phyloP scores from a whole-genome alignment of 768 basidiomycete species.

The Mycena filopes region DNA sequence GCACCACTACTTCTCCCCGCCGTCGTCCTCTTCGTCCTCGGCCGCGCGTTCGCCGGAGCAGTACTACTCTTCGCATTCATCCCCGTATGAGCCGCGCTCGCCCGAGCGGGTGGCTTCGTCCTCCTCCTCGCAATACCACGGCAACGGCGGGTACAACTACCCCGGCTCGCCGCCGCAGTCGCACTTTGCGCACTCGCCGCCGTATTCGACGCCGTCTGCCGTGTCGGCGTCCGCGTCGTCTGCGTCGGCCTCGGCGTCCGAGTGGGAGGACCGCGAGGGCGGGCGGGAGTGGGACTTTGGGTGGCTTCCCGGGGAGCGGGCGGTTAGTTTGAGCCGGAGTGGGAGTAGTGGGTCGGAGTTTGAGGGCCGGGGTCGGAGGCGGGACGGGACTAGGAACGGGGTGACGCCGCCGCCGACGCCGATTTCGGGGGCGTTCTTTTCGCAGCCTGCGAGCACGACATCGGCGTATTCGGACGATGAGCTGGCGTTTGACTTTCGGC shows the following conservation, averaged over 20 bases:
- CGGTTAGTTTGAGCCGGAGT: neutral
- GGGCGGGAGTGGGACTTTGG: slow-evolving; percentile 25
- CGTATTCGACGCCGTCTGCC: slow-evolving; percentile 18
- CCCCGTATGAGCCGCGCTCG: too few species aligned
- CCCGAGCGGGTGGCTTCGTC: too few species aligned
- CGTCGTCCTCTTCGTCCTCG: neutral
- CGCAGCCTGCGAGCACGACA: neutral
- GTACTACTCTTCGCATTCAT: too few species aligned
- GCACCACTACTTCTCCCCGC: neutral
- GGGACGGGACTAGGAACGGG: neutral
- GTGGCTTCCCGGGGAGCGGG: slow-evolving; percentile 23
- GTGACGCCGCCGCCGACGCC: slow-evolving; percentile 1
- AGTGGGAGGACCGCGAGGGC: too few species aligned
- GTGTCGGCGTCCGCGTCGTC: slow-evolving; percentile 5
- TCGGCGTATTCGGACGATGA: slow-evolving; percentile 33
- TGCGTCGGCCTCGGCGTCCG: neutral
- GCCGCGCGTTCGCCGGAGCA: too few species aligned
- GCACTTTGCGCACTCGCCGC: slow-evolving; percentile 14
- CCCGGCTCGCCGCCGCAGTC: neutral
- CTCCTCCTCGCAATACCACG: too few species aligned
- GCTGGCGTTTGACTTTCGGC: slow-evolving; percentile 3
- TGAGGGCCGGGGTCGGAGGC: neutral
- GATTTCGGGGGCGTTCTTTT: neutral
- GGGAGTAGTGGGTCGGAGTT: slow-evolving; percentile 11
- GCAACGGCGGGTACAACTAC: too few species aligned